Evolutionary conservation across 495 filamentous ascomycete species (phyloP).

Genomic region (Pseudevernia furfuracea): DNA sequence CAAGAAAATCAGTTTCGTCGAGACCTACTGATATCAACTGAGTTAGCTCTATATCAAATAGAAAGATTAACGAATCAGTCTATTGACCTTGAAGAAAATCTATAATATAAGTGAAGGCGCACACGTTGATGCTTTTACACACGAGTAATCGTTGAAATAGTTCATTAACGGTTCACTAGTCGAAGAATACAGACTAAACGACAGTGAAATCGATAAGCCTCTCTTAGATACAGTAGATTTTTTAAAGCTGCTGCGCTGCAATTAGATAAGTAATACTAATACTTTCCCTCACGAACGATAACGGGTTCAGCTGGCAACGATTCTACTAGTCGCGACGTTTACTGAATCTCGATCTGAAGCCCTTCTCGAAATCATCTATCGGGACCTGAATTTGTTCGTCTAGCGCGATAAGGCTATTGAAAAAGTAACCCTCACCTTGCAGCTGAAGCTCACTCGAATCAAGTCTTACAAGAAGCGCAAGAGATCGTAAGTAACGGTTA

Average conservation of each 20-base stretch:
- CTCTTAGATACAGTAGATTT: constrained; percentile 14
- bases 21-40: constrained; percentile 13
- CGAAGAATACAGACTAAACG: constrained; percentile 11
- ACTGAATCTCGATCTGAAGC: constrained; percentile 9
- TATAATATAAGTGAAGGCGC: background rate
- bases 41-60: constrained; percentile 19
- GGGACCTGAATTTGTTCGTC: constrained; percentile 16
- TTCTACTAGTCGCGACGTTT: constrained; percentile 13
- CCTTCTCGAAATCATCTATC: constrained; percentile 15
- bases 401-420: constrained; percentile 12
- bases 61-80: constrained; percentile 6
- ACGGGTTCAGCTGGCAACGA: constrained; percentile 15
- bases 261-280: constrained; percentile 17
- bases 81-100: constrained; percentile 3
- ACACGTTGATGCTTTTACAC: background rate
- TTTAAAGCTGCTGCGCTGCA: constrained; percentile 8
- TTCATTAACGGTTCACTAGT: constrained; percentile 5
- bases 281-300: constrained; percentile 14
- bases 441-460: constrained; percentile 1
- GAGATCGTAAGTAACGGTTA: background rate
- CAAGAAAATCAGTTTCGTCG: constrained; percentile 14
- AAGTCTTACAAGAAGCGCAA: constrained; percentile 17
- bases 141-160: background rate
- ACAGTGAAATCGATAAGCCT: constrained; percentile 15
- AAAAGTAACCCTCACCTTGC: constrained; percentile 1